Conservation (phyloP, 2,329 filamentous ascomycete genomes). For the Colletotrichum liaoningense region DNA sequence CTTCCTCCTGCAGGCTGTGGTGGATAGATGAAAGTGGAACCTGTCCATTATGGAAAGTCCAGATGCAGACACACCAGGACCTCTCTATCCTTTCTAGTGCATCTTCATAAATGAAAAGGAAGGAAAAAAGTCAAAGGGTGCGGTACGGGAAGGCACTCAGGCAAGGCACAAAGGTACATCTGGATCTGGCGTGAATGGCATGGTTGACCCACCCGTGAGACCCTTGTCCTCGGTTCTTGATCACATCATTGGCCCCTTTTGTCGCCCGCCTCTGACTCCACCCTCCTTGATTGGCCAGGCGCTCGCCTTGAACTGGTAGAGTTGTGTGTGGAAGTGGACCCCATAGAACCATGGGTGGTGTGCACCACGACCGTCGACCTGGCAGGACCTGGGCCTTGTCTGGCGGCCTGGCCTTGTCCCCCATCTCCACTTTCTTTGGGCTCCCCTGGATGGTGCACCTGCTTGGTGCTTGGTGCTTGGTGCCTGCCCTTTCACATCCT, state of each 20-base stretch:
- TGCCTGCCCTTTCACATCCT: constrained; percentile 29
- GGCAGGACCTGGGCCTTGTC: constrained; percentile 26
- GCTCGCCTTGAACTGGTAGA: constrained; percentile 27
- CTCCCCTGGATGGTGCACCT: constrained; percentile 18
- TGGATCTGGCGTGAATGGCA: not conserved
- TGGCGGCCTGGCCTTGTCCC: constrained; percentile 10
- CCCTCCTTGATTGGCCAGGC: constrained; percentile 6
- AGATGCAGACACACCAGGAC: not conserved
- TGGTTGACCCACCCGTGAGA: not conserved
- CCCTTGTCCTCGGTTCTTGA: constrained; percentile 17
- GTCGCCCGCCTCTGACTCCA: not conserved
- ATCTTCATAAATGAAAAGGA: not conserved
- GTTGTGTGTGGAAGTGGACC: constrained; percentile 1
- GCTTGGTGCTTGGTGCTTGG: constrained; percentile 3
- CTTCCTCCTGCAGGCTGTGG: not conserved
- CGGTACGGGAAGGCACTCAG: not conserved
- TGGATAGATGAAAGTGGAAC: not conserved
- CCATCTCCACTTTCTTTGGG: constrained; percentile 30
- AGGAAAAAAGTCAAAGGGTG: not conserved
- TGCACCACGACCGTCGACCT: not conserved
- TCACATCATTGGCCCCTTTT: constrained; percentile 22
- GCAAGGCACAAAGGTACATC: not conserved
- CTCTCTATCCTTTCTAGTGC: not conserved
- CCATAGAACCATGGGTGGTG: too few relatives aligned
- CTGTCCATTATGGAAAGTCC: not conserved